A percentile compares a stretch with the other conserved stretches of the same genome.
These are phyloP conservation scores for Arabidopsis lyrata DNA, from an alignment of 441 rosid species.

Conservation along the genomic window DNA sequence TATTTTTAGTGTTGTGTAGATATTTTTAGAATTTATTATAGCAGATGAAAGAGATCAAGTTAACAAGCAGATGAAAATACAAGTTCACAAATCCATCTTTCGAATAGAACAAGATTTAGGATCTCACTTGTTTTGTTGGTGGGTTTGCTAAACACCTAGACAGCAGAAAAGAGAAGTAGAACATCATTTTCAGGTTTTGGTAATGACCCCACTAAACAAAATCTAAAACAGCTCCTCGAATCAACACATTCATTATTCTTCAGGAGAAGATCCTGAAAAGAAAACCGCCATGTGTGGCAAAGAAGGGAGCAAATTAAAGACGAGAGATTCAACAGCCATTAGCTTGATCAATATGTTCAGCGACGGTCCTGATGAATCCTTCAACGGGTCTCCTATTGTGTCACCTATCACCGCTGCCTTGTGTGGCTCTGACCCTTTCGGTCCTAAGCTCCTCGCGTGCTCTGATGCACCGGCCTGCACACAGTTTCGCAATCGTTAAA, in stretches of 20 bases:
- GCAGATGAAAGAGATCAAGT: too few relatives aligned
- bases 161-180: not conserved
- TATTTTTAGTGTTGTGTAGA: too few relatives aligned
- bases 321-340: slow-evolving; percentile 78
- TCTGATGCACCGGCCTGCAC: slow-evolving; percentile 67
- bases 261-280: slow-evolving; percentile 49
- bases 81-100: too few relatives aligned
- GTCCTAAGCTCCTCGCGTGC: slow-evolving; percentile 69
- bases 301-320: slow-evolving; percentile 82
- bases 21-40: too few relatives aligned
- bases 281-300: slow-evolving; percentile 70
- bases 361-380: slow-evolving; percentile 78
- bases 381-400: slow-evolving; percentile 76
- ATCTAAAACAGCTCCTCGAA: not conserved
- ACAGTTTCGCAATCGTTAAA: not conserved
- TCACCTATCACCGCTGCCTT: slow-evolving; percentile 80
- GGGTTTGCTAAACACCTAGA: slow-evolving; percentile 10
- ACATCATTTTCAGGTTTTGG: not conserved
- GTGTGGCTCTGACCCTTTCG: slow-evolving; percentile 75
- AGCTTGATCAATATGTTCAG: slow-evolving; percentile 77
- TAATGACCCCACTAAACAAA: not conserved
- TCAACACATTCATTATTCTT: not conserved
- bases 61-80: too few relatives aligned
- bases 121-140: slow-evolving; percentile 9
- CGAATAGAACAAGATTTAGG: not conserved